Evolutionary conservation across 768 basidiomycete species (phyloP).

Genomic region (Boletus vermiculosoides): DNA sequence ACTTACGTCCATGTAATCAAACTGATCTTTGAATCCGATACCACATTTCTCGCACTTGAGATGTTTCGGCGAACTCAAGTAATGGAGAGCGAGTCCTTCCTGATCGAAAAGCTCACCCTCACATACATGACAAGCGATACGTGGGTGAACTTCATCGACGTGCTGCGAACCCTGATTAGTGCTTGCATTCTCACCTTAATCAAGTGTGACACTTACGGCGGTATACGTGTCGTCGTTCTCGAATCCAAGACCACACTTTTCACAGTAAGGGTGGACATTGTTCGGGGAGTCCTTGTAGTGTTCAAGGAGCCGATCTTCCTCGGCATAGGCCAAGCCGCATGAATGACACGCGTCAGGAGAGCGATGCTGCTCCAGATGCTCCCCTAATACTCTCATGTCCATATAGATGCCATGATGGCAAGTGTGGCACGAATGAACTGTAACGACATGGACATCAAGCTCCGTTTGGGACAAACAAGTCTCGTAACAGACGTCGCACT

Average conservation of each 20-base stretch:
- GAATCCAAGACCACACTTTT: slow-evolving; percentile 35
- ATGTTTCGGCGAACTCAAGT: slow-evolving; percentile 27
- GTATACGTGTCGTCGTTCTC: slow-evolving; percentile 29
- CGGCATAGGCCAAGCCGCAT: slow-evolving; percentile 25
- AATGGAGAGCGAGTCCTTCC: slow-evolving; percentile 25
- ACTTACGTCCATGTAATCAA: slow-evolving; percentile 30
- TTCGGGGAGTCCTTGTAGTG: slow-evolving; percentile 41
- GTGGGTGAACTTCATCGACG: slow-evolving; percentile 36
- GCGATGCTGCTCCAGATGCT: slow-evolving; percentile 33
- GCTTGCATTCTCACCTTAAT: neutral
- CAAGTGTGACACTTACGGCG: slow-evolving; percentile 26
- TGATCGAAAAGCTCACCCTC: slow-evolving; percentile 23
- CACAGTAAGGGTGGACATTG: slow-evolving; percentile 38
- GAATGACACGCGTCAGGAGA: slow-evolving; percentile 24
- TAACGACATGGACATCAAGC: slow-evolving; percentile 31
- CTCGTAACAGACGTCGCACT: slow-evolving; percentile 27
- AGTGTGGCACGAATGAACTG: slow-evolving; percentile 32
- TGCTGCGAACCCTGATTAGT: slow-evolving; percentile 34
- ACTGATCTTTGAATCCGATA: slow-evolving; percentile 27
- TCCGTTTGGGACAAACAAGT: slow-evolving; percentile 22
- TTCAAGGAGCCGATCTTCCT: slow-evolving; percentile 36
- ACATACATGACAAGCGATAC: slow-evolving; percentile 34
- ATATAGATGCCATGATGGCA: slow-evolving; percentile 33
- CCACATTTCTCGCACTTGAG: slow-evolving; percentile 29
- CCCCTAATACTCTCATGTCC: slow-evolving; percentile 22